Evolutionary conservation across 345 rosid species (phyloP).

Genomic region (Erucastrum elatum): DNA sequence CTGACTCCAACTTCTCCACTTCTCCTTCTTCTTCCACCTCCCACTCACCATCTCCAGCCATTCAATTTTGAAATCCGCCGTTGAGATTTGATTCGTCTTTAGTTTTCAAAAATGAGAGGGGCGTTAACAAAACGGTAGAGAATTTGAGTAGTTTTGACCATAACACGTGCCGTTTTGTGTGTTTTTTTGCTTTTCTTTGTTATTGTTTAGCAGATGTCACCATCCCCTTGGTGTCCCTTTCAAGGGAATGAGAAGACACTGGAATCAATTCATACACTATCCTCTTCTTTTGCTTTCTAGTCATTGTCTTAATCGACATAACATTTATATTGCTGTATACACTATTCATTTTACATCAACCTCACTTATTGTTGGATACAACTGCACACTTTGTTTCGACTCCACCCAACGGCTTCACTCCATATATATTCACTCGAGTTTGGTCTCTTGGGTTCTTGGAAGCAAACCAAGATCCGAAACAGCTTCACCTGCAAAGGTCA

Average conservation of each 20-base stretch:
- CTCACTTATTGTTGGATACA: constrained; percentile 3
- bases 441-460: constrained; percentile 25
- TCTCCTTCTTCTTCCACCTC: constrained; percentile 38
- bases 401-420: background rate
- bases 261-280: constrained; percentile 49
- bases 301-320: background rate
- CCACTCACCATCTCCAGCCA: background rate
- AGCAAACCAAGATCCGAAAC: constrained; percentile 43
- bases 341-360: constrained; percentile 27
- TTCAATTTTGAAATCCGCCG: background rate
- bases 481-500: constrained; percentile 46
- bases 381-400: background rate
- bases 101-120: background rate
- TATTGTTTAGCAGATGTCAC: background rate
- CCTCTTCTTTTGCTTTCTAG: constrained; percentile 17
- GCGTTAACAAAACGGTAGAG: background rate
- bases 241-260: constrained; percentile 45
- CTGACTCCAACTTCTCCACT: constrained; percentile 57
- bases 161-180: background rate
- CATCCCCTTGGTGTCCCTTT: constrained; percentile 36
- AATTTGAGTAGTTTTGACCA: background rate
- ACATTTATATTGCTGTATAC: constrained; percentile 1
- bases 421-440: constrained; percentile 18
- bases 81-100: background rate
- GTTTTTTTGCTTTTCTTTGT: background rate